Evolutionary conservation across 192 early-diverging fungal species (phyloP), one percentile per base, ranked within the genome.

Genomic region (Umbelopsis isabellina): DNA sequence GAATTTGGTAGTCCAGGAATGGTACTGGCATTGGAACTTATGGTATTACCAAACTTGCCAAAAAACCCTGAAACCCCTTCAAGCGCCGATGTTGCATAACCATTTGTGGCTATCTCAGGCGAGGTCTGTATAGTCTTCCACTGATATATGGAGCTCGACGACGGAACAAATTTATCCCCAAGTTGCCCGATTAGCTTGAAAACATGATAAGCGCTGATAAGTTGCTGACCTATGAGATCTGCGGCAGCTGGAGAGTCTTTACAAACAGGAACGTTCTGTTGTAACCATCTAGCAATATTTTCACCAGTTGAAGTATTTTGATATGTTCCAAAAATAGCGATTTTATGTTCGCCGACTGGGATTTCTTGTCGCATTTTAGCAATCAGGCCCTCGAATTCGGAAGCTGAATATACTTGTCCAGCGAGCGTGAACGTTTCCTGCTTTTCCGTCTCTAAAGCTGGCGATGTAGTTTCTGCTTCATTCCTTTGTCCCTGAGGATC

Each of bases 231-330:
- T 30, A 93, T 86, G 10, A 83, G 74, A 44, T 90, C 82, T 1
- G 91, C 88, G 52, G 90, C 88, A 1, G 79, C 70, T 73, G 85
- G 80, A 75, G 81, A 71, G 76, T 89, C 76, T 73, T 85, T 79
- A 49, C 87, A 75, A 30, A 85, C 79, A 5, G 85, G 82, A 50
- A 87, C 73, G 77, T 91, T 87, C 64, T 87, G 81, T 71, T 86
- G 87, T 74, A 90, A 82, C 91, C 91, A 93, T n/a, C 82, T 82
- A 1, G 86, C 86, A 73, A 93, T 86, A 47, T 85, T 83, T 50
- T 89, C 86, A 37, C 91, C 91, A 16, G 85, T 74, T 9, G 89
- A 89, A 64, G 88, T 85, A 20, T 87, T 79, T 52, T 81, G 79
- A 77, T 87, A 87, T 1, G 74, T 74, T 22, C 91, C 91, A 46